Conservation (phyloP, 2,329 filamentous ascomycete species). For the Pleurostoma richardsiae region DNA sequence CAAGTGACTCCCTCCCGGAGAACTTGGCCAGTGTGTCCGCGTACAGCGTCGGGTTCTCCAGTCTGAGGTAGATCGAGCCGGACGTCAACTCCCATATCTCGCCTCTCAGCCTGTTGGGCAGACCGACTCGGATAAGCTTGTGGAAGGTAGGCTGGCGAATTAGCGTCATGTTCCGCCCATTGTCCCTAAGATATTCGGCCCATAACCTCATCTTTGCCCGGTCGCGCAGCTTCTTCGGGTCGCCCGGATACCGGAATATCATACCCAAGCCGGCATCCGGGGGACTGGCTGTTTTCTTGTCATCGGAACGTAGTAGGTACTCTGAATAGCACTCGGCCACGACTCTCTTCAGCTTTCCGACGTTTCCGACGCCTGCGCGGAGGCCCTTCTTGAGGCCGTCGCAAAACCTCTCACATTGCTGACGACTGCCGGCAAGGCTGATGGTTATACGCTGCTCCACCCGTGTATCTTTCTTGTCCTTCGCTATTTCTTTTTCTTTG, state of each 20-base stretch:
- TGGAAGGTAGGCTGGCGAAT: constrained; percentile 96
- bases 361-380: constrained; percentile 79
- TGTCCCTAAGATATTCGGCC: constrained; percentile 94
- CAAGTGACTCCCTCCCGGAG: constrained; percentile 80
- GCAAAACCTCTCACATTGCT: constrained; percentile 90
- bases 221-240: constrained; percentile 88
- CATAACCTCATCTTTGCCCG: constrained; percentile 96
- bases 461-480: constrained; percentile 34
- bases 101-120: constrained; percentile 87
- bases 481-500: constrained; percentile 39
- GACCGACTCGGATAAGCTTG: constrained; percentile 90
- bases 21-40: constrained; percentile 79
- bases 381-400: constrained; percentile 90
- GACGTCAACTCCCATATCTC: constrained; percentile 96
- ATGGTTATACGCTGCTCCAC: constrained; percentile 82
- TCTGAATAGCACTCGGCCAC: constrained; percentile 87
- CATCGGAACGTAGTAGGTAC: constrained; percentile 63
- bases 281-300: constrained; percentile 56
- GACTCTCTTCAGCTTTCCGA: constrained; percentile 77
- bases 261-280: constrained; percentile 94
- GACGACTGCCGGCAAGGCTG: constrained; percentile 82
- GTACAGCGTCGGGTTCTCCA: constrained; percentile 82
- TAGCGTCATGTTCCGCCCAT: constrained; percentile 86
- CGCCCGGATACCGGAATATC: constrained; percentile 90
- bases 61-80: constrained; percentile 80